These are phyloP conservation scores for Gliomastix tumulicola DNA, from an alignment of 2,329 filamentous ascomycete genomes.

Conservation along the genomic window DNA sequence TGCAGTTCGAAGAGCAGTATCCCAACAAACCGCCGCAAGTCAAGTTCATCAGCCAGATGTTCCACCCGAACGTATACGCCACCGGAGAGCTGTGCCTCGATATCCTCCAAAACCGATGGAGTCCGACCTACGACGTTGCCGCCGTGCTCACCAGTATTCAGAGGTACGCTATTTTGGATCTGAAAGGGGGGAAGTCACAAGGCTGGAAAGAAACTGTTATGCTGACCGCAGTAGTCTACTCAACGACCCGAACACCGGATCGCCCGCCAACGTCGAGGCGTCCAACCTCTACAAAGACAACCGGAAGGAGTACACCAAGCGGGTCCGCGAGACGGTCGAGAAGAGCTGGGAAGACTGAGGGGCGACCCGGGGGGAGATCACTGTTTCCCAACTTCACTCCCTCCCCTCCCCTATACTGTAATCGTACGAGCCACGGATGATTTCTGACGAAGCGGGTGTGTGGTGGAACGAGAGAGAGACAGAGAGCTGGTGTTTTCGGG, in stretches of 20 bases:
- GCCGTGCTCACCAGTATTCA: conserved; percentile 97
- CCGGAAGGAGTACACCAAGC: conserved; percentile 90
- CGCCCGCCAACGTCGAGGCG: conserved; percentile 94
- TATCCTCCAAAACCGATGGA: conserved; percentile 97
- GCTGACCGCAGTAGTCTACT: conserved; percentile 60
- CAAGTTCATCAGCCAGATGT: conserved; percentile 99
- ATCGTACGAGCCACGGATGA: too few relatives aligned
- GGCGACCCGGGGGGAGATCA: neutral
- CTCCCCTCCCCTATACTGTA: too few relatives aligned
- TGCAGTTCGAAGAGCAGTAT: conserved; percentile 99
- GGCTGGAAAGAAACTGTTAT: conserved; percentile 2
- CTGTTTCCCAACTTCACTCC: too few relatives aligned
- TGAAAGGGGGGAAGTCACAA: neutral
- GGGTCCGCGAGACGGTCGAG: conserved; percentile 93
- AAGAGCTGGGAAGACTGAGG: conserved; percentile 94
- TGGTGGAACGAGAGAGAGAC: too few relatives aligned
- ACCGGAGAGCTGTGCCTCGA: conserved; percentile 95
- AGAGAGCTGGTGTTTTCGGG: too few relatives aligned
- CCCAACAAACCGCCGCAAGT: conserved; percentile 96
- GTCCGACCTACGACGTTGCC: conserved; percentile 95
- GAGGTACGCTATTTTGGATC: too few relatives aligned
- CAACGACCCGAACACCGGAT: conserved; percentile 98
- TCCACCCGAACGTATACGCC: conserved; percentile 97
- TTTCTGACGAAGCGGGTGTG: too few relatives aligned
- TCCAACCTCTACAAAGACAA: conserved; percentile 99